These are phyloP conservation scores for Rhododendron griersonianum DNA, from an alignment of 148 eudicot species.

Conservation along the genomic window DNA sequence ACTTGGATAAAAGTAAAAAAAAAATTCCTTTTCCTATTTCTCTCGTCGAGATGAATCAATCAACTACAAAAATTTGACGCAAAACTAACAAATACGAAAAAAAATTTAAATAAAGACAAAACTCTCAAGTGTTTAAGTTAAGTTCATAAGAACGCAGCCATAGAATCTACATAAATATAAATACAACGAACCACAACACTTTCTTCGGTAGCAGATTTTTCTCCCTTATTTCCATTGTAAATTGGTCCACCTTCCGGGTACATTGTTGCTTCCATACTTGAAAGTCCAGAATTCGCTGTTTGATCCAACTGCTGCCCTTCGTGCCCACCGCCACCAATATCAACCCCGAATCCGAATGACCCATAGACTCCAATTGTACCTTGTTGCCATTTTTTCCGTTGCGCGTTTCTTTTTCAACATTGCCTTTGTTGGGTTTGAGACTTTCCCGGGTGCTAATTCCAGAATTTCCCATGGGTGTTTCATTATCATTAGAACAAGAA, in stretches of 20 bases:
- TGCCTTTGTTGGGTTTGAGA: constrained; percentile 49
- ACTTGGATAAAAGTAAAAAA: too few species aligned
- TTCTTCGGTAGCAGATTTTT: neutral
- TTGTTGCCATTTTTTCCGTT: constrained; percentile 16
- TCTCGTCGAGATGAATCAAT: too few species aligned
- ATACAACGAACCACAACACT: neutral
- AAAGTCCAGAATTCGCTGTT: neutral
- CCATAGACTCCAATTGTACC: constrained; percentile 4
- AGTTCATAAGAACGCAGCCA: too few species aligned
- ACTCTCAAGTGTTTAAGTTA: too few species aligned
- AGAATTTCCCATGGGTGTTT: constrained; percentile 12
- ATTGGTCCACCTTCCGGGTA: neutral
- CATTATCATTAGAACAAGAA: constrained; percentile 15
- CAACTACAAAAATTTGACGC: too few species aligned
- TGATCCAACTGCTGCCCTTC: neutral
- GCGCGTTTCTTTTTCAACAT: constrained; percentile 29
- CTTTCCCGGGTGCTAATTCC: constrained; percentile 16
- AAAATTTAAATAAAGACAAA: too few species aligned
- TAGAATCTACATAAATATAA: too few species aligned
- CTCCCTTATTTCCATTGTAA: constrained; percentile 1
- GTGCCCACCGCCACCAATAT: neutral
- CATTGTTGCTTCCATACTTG: neutral
- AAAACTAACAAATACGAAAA: too few species aligned
- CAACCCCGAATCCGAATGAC: neutral
- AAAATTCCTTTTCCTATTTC: too few species aligned